Conservation (phyloP, 768 basidiomycete genomes). For the Phylloporus scabripes region DNA sequence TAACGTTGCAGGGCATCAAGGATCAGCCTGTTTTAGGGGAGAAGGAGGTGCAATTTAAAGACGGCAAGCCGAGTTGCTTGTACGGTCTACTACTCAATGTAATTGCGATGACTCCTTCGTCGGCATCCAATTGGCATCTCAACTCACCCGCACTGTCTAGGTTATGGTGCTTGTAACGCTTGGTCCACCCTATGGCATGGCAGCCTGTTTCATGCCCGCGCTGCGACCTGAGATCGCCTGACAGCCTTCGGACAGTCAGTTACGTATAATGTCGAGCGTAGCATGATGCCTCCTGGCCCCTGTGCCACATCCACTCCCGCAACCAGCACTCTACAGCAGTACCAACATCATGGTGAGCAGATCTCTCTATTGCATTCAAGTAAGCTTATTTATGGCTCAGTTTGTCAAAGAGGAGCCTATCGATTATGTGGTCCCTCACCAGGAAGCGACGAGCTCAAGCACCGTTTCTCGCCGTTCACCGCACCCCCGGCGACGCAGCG, state of each 20-base stretch:
- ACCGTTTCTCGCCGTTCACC: background rate
- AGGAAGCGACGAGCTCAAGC: background rate
- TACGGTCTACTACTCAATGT: no score
- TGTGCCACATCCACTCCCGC: background rate
- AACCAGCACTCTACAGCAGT: background rate
- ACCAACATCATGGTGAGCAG: background rate
- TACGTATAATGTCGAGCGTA: background rate
- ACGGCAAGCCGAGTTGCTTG: no score
- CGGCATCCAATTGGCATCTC: no score
- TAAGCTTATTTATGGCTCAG: background rate
- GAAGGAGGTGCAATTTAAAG: no score
- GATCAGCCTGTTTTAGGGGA: no score
- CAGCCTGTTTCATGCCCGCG: no score
- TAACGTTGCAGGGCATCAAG: no score
- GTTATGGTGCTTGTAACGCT: no score
- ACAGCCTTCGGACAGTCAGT: background rate
- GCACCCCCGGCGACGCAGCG: background rate
- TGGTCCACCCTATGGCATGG: background rate
- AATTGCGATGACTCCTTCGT: no score
- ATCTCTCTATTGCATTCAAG: background rate
- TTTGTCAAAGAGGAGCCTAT: conserved; percentile 9
- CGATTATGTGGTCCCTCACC: background rate
- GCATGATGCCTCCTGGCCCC: background rate
- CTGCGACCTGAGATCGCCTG: background rate
- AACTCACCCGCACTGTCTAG: no score